phyloP scores from a whole-genome alignment of 768 basidiomycete species.

The Panus rudis region DNA sequence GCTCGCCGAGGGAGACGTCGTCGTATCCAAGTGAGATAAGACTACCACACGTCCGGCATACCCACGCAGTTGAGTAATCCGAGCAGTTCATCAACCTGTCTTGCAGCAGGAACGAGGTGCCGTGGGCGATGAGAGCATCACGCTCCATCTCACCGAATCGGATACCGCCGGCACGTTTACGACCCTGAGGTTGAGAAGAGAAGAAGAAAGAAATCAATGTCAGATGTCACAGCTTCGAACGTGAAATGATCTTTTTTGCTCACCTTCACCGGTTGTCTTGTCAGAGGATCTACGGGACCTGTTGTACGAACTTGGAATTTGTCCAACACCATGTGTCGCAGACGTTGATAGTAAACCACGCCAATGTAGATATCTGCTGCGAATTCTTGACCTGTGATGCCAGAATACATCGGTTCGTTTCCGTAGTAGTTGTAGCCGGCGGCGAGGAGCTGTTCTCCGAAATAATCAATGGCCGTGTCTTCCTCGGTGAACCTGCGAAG shows the following conservation, averaged over 20 bases:
- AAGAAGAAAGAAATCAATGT: constrained; percentile 1
- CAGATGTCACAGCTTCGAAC: constrained; percentile 1
- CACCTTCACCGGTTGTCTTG: constrained; percentile 95
- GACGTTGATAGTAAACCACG: constrained; percentile 96
- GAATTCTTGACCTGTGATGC: constrained; percentile 98
- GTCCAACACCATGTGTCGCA: constrained; percentile 99
- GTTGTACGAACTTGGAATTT: constrained; percentile 99
- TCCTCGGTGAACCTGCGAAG: constrained; percentile 79
- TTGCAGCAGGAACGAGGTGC: constrained; percentile 96
- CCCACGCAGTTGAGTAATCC: constrained; percentile 99
- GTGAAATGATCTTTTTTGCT: constrained; percentile 17
- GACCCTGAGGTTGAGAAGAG: constrained; percentile 44
- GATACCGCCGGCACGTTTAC: constrained; percentile 97
- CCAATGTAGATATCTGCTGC: constrained; percentile 98
- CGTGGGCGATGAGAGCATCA: constrained; percentile 96
- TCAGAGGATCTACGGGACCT: constrained; percentile 92
- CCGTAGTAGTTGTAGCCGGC: constrained; percentile 99
- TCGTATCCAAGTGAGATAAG: constrained; percentile 96
- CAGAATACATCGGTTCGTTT: constrained; percentile 99
- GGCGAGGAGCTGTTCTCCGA: constrained; percentile 87
- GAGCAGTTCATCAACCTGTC: constrained; percentile 99
- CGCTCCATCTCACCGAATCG: constrained; percentile 99
- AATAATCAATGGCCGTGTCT: constrained; percentile 96
- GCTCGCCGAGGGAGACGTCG: constrained; percentile 69
- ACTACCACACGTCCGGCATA: constrained; percentile 93